These are phyloP conservation scores for Eutrema salsugineum DNA, from an alignment of 441 rosid species.

Conservation along the genomic window DNA sequence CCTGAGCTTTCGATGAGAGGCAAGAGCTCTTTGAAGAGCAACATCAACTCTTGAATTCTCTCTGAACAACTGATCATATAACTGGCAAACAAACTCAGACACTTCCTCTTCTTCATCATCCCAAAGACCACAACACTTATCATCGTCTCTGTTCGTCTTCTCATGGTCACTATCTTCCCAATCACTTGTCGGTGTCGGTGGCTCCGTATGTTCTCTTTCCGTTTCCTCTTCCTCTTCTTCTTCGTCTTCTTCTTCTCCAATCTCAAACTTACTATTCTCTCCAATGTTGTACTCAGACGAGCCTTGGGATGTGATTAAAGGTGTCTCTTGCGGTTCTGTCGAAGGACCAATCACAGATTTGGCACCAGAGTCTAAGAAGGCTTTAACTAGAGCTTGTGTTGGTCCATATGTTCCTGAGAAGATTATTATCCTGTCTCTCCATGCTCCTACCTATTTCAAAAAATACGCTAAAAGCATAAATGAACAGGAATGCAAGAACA, in stretches of 20 bases:
- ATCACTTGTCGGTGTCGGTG: constrained; percentile 69
- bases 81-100: constrained; percentile 62
- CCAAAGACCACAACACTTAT: constrained; percentile 46
- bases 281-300: constrained; percentile 45
- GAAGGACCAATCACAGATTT: constrained; percentile 83
- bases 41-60: constrained; percentile 68
- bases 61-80: constrained; percentile 64
- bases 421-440: constrained; percentile 93
- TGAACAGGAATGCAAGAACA: background rate
- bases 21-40: constrained; percentile 67
- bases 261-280: constrained; percentile 83
- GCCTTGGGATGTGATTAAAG: constrained; percentile 42
- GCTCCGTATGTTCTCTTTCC: constrained; percentile 62
- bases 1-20: constrained; percentile 60
- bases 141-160: constrained; percentile 33
- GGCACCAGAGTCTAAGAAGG: constrained; percentile 87
- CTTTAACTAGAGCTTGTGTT: constrained; percentile 62
- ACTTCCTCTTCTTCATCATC: constrained; percentile 80
- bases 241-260: constrained; percentile 87
- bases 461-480: background rate
- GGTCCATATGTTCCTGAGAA: constrained; percentile 88
- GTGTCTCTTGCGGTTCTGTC: constrained; percentile 62
- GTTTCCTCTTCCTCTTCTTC: constrained; percentile 60
- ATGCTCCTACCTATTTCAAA: constrained; percentile 74
- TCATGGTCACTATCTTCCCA: constrained; percentile 94